Evolutionary conservation across 164 flowering plant genomes (phyloP), one percentile per base, ranked within the genome.

Genomic region (Litsea cubeba): DNA sequence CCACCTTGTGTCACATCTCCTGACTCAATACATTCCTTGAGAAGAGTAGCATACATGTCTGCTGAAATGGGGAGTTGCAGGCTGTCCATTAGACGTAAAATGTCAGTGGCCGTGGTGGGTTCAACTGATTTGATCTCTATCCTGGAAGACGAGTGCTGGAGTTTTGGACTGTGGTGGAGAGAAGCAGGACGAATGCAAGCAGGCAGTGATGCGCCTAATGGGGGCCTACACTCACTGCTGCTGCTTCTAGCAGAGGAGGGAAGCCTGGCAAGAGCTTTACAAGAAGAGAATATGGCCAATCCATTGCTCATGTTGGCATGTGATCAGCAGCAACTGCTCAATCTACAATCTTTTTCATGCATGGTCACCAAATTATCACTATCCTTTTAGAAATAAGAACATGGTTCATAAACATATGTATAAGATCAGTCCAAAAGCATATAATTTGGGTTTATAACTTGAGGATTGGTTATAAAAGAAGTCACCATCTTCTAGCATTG

Each of bases 1-100:
- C 77, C 30, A 10, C 88, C 90, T 62, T 68, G 68, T 10, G 30
- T 32, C 0, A 71, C 69, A 79, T 87, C 89, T 5, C 78, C 62
- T 3, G 49, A 20, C 14, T 72, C 57, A 15, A 87, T 85, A 82
- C 94, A 89, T 76, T 89, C 94, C 77, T 81, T 78, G 50, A 89
- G 49, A 12, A 91, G 84, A n/a, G 79, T 82, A 65, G 81, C 63
- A 72, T 88, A 91, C 28, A 81, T 78, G 54, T 89, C 90, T 2
- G 71, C 26, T 7, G 87, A 69, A 7, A 89, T 62, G 10, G 84
- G 84, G 46, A 89, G 72, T 14, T 75, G 51, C 24, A 91, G 85
- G 65, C 69, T 65, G 73, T 87, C 94, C 86, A 88, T 80, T 68
- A 91, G 75, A 25, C 77, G 79, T 72, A 91, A 71, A 69, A 87